Evolutionary conservation across 2,329 filamentous ascomycete species (phyloP).

Genomic region (Fusarium temperatum): DNA sequence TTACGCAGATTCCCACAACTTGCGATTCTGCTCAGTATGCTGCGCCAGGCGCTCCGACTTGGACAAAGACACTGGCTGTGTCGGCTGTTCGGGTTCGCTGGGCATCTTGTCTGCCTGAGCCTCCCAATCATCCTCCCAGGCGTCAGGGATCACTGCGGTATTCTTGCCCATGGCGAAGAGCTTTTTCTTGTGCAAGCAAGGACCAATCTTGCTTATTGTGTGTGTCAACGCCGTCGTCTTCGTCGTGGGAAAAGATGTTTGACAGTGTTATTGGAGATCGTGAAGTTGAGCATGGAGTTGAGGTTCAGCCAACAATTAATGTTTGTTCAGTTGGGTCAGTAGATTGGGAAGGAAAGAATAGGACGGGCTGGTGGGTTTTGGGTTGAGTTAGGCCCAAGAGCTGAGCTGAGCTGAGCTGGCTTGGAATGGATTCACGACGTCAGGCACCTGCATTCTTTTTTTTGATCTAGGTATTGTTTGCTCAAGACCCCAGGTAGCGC

Average conservation of each 20-base stretch:
- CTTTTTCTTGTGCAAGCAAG: neutral
- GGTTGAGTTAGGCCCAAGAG: constrained; percentile 13
- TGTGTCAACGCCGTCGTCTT: constrained; percentile 30
- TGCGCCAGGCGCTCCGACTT: constrained; percentile 81
- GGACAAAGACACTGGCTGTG: constrained; percentile 59
- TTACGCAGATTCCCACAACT: constrained; percentile 90
- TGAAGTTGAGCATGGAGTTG: constrained; percentile 32
- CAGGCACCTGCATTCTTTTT: constrained; percentile 9
- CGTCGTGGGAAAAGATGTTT: constrained; percentile 23
- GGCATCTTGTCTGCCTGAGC: constrained; percentile 70
- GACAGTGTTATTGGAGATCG: constrained; percentile 18
- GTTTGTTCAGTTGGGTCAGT: neutral
- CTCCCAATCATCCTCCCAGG: constrained; percentile 95
- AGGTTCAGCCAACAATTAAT: constrained; percentile 1
- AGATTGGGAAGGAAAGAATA: constrained; percentile 15
- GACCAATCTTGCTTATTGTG: neutral
- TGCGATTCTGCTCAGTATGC: constrained; percentile 84
- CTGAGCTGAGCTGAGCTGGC: constrained; percentile 14
- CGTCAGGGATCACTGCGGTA: constrained; percentile 67
- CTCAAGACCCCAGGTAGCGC: neutral
- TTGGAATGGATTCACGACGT: constrained; percentile 29
- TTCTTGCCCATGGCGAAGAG: constrained; percentile 56
- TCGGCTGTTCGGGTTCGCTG: constrained; percentile 46
- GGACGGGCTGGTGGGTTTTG: constrained; percentile 24
- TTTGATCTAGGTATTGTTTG: neutral